A percentile compares a stretch with the other conserved stretches of the same genome.
These are phyloP conservation scores for Gracilaria caudata DNA, from an alignment of 23 red algal species.

Conservation along the genomic window DNA sequence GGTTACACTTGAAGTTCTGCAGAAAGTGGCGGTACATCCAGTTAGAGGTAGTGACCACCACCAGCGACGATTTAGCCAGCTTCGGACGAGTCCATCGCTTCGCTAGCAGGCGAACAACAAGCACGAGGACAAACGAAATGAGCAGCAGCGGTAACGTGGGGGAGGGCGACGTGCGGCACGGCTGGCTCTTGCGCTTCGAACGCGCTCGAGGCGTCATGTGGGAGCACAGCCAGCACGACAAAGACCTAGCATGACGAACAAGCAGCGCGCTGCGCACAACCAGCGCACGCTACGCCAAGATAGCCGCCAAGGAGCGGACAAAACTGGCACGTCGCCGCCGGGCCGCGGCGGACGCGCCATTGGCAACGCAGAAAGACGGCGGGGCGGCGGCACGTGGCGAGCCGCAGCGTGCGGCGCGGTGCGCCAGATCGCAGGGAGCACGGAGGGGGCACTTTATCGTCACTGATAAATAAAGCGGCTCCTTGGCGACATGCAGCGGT, in stretches of 20 bases:
- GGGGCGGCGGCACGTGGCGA: background rate
- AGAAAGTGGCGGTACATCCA: constrained; percentile 52
- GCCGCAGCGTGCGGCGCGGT: background rate
- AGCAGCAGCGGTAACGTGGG: background rate
- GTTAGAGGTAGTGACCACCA: constrained; percentile 47
- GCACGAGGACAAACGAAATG: background rate
- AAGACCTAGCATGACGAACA: background rate
- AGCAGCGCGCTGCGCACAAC: no score
- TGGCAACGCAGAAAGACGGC: background rate
- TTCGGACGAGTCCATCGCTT: background rate
- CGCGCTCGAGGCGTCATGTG: background rate
- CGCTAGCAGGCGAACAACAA: background rate
- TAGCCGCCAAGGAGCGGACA: no score
- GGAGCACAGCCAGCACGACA: background rate
- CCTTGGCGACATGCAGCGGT: no score
- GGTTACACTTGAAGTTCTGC: constrained; percentile 49
- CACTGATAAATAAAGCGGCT: background rate
- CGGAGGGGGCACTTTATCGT: no score
- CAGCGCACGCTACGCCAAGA: no score
- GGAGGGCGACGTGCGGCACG: background rate
- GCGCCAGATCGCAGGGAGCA: no score
- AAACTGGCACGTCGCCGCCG: no score
- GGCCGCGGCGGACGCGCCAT: no score
- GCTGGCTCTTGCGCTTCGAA: background rate
- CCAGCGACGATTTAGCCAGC: background rate